Evolutionary conservation across 73 alveolate genomes (phyloP), one percentile per base, ranked within the genome.

Genomic region (Paramecium primaurelia): DNA sequence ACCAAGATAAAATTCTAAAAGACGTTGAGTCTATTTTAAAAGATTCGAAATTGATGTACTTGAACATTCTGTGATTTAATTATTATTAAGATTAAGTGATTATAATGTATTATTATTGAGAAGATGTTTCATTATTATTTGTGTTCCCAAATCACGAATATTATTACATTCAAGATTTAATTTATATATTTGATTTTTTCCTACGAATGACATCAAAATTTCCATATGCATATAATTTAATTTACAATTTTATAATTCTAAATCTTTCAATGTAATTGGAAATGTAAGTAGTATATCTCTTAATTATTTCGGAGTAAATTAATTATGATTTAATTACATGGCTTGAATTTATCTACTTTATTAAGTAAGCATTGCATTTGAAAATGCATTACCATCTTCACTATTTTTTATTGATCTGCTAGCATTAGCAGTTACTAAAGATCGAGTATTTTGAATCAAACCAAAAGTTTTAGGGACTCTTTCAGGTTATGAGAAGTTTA

Each of bases 191-290:
- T 80, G 18, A 12, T 25, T 32, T 47, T 45, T 80, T 2, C 34
- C 16, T n/a, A 22, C 75, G 10, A 80, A 80, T 10, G 18, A 25
- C 75, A 45, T 80, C 20, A 49, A 14, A 26, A 26, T 45, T 25
- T 80, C 91, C 71, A 45, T 45, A 45, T 80, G 91, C 32, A 80
- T 18, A 42, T 44, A 22, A 80, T 47, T 80, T 80, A 44, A 45
- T 80, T 80, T 80, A 47, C 91, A 45, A 49, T 42, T 26, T 26
- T 42, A 22, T 49, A 80, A 45, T 80, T 45, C 91, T 47, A 80
- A 80, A 14, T 80, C 75, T 25, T 45, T 80, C 10, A 80, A 47
- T n/a, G 77, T 47, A 20, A 25, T 26, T 44, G 75, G 91, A 42
- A 80, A 80, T 32, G 64, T 44, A 40, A 80, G 45, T 4, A 80